phyloP scores from a whole-genome alignment of 2,329 filamentous ascomycete genomes.

The Apiospora sp. region DNA sequence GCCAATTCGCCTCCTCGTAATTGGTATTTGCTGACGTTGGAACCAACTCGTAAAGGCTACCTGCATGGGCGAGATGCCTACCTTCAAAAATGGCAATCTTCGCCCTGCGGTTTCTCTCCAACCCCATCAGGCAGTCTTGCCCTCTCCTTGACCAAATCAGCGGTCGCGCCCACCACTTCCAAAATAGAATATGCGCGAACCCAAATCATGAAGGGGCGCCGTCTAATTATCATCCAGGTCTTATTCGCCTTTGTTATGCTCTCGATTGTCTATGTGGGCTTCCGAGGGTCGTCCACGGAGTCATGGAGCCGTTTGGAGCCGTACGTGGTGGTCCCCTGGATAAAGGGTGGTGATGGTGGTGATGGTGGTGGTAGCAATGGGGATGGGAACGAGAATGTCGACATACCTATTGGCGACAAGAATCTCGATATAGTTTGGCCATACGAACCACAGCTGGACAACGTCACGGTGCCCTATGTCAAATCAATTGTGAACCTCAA shows the following conservation, averaged over 20 bases:
- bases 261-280: not conserved
- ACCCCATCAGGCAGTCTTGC: not conserved
- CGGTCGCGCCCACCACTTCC: not conserved
- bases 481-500: constrained; percentile 41
- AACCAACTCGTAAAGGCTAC: no score
- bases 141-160: not conserved
- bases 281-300: not conserved
- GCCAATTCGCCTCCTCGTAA: not conserved
- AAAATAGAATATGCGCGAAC: not conserved
- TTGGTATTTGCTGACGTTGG: no score
- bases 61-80: not conserved
- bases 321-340: not conserved
- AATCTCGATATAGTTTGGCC: not conserved
- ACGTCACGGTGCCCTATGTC: constrained; percentile 33
- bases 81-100: not conserved
- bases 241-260: not conserved
- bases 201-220: not conserved
- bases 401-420: not conserved
- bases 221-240: not conserved
- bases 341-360: not conserved
- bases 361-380: not conserved
- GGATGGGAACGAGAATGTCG: not conserved
- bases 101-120: not conserved
- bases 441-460: constrained; percentile 8
- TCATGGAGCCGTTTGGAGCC: constrained; percentile 4